Percentiles rank a stretch among this genome's conserved stretches.
These are phyloP conservation scores for Climacium dendroides DNA, from an alignment of 225 moss, liverwort and hornwort genomes.

Conservation along the genomic window DNA sequence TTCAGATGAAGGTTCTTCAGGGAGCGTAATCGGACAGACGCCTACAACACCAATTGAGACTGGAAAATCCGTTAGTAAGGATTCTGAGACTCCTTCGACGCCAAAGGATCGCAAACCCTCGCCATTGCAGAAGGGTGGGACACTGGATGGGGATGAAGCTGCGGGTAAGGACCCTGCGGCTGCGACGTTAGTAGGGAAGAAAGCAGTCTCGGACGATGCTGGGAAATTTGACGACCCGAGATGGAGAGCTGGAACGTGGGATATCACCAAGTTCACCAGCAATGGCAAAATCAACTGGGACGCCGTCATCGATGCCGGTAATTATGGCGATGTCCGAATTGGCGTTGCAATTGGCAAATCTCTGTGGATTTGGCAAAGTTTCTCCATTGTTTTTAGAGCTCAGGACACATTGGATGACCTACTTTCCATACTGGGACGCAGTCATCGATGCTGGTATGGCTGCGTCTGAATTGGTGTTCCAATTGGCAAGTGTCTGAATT, in stretches of 20 bases:
- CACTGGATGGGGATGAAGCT: constrained; percentile 37
- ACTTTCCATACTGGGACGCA: constrained; percentile 17
- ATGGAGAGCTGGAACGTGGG: constrained; percentile 88
- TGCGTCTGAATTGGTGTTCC: background rate
- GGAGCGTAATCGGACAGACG: constrained; percentile 37
- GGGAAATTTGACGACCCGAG: constrained; percentile 55
- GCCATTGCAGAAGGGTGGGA: constrained; percentile 53
- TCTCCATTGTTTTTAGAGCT: background rate
- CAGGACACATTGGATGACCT: background rate
- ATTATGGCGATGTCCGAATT: background rate
- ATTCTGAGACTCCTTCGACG: constrained; percentile 12
- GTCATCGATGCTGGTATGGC: constrained; percentile 59
- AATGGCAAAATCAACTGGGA: constrained; percentile 79
- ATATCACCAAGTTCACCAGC: constrained; percentile 59
- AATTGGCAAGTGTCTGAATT: background rate
- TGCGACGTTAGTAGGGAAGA: constrained; percentile 20
- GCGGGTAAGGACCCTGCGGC: constrained; percentile 44
- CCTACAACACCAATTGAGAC: background rate
- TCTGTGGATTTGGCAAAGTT: background rate
- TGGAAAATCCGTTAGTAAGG: background rate
- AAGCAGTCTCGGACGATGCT: background rate
- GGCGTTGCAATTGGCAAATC: background rate
- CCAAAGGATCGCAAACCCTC: constrained; percentile 17
- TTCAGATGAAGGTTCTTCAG: constrained; percentile 15
- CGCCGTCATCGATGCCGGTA: constrained; percentile 84